Evolutionary conservation across 2,329 filamentous ascomycete species (phyloP).

Genomic region (Dactylellina parvicollis): DNA sequence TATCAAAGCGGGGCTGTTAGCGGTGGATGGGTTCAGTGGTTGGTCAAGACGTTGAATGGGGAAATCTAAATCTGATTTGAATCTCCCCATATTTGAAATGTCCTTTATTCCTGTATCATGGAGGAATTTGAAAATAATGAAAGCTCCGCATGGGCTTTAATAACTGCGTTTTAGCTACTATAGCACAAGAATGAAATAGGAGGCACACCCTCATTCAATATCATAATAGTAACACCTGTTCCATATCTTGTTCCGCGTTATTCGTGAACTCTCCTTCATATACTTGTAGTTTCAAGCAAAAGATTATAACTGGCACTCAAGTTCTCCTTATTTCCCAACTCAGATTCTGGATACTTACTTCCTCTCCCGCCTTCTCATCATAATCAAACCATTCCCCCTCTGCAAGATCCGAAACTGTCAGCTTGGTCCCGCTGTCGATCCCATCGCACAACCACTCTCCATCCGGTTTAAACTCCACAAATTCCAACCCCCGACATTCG

Average conservation of each 20-base stretch:
- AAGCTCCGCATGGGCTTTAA: too few relatives aligned
- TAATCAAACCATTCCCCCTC: slow-evolving; percentile 99
- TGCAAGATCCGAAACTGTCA: slow-evolving; percentile 79
- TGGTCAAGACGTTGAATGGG: slow-evolving; percentile 35
- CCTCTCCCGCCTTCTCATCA: slow-evolving; percentile 89
- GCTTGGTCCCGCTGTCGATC: slow-evolving; percentile 80
- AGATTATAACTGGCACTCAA: too few relatives aligned
- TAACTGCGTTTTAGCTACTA: too few relatives aligned
- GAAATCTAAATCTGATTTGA: slow-evolving; percentile 18
- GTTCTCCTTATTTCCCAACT: slow-evolving; percentile 84
- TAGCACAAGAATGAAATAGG: too few relatives aligned
- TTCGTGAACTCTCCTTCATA: too few relatives aligned
- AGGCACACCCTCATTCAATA: too few relatives aligned
- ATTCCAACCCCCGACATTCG: slow-evolving; percentile 93
- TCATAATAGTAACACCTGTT: neutral
- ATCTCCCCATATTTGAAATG: neutral
- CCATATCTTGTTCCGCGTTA: too few relatives aligned
- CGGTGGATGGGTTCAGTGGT: slow-evolving; percentile 30
- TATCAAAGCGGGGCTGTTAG: slow-evolving; percentile 22
- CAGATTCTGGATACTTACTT: slow-evolving; percentile 90
- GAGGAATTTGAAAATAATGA: too few relatives aligned
- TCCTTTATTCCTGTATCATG: neutral
- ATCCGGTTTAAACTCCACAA: slow-evolving; percentile 90
- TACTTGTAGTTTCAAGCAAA: slow-evolving; percentile 59
- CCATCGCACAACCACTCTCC: slow-evolving; percentile 91